Evolutionary conservation across 1,139 yeast genomes (phyloP).

Genomic region (Pichia sp.): DNA sequence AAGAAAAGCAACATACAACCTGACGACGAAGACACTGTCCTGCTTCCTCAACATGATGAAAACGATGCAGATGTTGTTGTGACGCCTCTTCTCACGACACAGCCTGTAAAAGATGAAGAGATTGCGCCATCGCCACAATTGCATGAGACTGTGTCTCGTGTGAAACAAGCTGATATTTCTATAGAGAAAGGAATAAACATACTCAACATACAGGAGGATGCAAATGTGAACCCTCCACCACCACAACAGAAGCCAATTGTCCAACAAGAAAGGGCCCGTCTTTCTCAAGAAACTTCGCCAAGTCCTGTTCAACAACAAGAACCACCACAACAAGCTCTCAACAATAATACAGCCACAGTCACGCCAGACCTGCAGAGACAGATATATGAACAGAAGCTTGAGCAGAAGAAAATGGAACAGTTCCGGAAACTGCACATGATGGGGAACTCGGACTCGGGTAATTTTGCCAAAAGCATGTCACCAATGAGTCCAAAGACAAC

Average conservation of each 20-base stretch:
- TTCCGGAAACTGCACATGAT: constrained; percentile 6
- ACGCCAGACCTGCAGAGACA: constrained; percentile 4
- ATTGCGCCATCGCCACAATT: neutral
- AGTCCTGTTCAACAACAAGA: neutral
- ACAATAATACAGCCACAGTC: neutral
- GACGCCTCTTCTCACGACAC: neutral
- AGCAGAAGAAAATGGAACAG: constrained; percentile 17
- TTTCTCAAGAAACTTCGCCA: neutral
- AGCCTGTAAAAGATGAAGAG: neutral
- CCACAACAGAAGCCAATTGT: neutral
- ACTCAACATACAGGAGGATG: no score
- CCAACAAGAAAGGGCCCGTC: no score
- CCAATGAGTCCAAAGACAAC: constrained; percentile 19
- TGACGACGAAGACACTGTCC: neutral
- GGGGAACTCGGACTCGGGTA: neutral
- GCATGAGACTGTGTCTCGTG: no score
- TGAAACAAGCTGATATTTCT: no score
- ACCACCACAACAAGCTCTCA: neutral
- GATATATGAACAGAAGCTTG: constrained; percentile 10
- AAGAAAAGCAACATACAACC: neutral
- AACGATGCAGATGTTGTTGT: neutral
- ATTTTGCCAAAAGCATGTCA: constrained; percentile 13
- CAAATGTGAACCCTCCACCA: no score
- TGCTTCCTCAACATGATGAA: neutral
- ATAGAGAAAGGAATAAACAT: no score